phyloP scores from a whole-genome alignment of 2,329 filamentous ascomycete species.

The Stachybotrys chartarum region DNA sequence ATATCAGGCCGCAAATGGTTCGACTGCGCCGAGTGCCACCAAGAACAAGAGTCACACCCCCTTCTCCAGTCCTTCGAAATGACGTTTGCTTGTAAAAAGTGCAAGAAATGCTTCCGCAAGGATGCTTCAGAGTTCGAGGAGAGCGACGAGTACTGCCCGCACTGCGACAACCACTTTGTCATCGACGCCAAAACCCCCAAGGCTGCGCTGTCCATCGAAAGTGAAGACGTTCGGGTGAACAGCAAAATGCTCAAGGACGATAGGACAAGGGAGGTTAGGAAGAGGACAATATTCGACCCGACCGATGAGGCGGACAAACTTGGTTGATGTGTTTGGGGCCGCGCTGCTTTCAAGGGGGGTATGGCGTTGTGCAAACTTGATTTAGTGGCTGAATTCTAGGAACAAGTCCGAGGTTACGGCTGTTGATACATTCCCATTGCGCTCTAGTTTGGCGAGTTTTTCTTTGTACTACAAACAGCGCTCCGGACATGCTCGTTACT shows the following conservation, averaged over 20 bases:
- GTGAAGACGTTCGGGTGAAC: slow-evolving; percentile 82
- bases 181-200: slow-evolving; percentile 82
- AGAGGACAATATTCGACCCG: slow-evolving; percentile 67
- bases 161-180: slow-evolving; percentile 98
- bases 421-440: slow-evolving; percentile 29
- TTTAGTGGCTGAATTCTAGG: slow-evolving; percentile 11
- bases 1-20: slow-evolving; percentile 86
- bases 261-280: slow-evolving; percentile 53
- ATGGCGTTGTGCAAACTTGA: slow-evolving; percentile 22
- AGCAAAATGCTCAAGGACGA: slow-evolving; percentile 91
- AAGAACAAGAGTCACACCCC: slow-evolving; percentile 69
- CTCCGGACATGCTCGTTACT: slow-evolving; percentile 20
- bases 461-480: slow-evolving; percentile 15
- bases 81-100: slow-evolving; percentile 97
- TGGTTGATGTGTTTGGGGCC: slow-evolving; percentile 43
- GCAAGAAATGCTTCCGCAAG: slow-evolving; percentile 96
- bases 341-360: slow-evolving; percentile 5
- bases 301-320: slow-evolving; percentile 67
- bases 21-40: slow-evolving; percentile 93
- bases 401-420: slow-evolving; percentile 21
- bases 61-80: slow-evolving; percentile 78
- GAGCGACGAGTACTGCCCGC: slow-evolving; percentile 95
- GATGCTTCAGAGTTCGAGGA: slow-evolving; percentile 90
- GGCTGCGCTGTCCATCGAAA: slow-evolving; percentile 77
- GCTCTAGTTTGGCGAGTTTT: slow-evolving; percentile 16